Percentiles rank a stretch among this genome's conserved stretches.
Conservation (phyloP, 305 asterid genomes). For the Salvia sclarea region DNA sequence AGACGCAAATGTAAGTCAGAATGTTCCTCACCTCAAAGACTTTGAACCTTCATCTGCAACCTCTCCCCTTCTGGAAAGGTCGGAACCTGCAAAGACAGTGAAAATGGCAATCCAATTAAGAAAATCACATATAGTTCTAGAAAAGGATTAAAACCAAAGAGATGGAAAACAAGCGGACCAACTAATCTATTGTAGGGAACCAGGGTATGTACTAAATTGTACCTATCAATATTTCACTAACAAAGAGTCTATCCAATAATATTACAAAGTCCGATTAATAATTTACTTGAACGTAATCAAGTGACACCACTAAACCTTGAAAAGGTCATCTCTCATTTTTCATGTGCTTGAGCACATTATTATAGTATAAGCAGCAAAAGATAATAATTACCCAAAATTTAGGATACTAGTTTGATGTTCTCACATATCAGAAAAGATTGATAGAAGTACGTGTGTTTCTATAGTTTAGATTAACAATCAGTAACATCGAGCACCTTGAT, state of each 20-base stretch:
- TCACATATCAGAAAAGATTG: conserved; percentile 20
- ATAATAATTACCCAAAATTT: neutral
- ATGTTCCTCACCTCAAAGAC: conserved; percentile 46
- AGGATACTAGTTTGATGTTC: conserved; percentile 13
- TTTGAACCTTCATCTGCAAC: conserved; percentile 41
- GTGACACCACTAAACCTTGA: conserved; percentile 2
- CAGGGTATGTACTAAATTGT: neutral
- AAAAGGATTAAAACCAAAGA: conserved; percentile 11
- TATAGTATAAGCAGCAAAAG: conserved; percentile 6
- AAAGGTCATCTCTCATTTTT: neutral
- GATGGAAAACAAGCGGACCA: neutral
- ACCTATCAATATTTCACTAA: neutral
- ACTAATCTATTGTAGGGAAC: conserved; percentile 11
- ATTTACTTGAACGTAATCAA: neutral
- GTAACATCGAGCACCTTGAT: conserved; percentile 50
- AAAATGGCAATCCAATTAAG: conserved; percentile 16
- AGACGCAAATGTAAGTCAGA: conserved; percentile 22
- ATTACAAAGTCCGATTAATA: neutral
- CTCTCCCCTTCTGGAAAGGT: conserved; percentile 39
- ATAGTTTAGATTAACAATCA: conserved; percentile 15
- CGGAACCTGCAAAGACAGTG: conserved; percentile 44
- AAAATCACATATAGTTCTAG: conserved; percentile 13
- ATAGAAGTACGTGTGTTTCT: conserved; percentile 7
- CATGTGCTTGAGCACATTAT: neutral
- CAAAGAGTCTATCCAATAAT: neutral